Evolutionary conservation across 805 yeast species (phyloP), one percentile per base, ranked within the genome.

Genomic region (Yamadazyma kitorensis): DNA sequence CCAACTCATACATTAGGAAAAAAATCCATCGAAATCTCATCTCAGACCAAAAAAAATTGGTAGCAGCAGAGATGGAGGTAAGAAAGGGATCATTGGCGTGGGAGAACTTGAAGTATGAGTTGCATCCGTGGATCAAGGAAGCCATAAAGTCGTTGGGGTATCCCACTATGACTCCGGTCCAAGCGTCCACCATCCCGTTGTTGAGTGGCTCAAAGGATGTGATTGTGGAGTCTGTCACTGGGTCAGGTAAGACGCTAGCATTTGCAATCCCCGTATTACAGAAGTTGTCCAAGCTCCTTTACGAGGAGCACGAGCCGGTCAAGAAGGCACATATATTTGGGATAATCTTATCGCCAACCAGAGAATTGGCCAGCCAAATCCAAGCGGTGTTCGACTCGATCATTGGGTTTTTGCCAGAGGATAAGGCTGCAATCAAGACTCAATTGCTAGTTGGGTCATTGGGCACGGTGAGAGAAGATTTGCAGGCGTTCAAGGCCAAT

Each of bases 161-260:
- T 54, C 73, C 76, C 2, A 55, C 75, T 9, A 87, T 91, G 96
- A 93, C 98, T 0, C 96, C 98, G 0, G 98, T 93, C 0, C 98
- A 93, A 55, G 98, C 98, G 0, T 78, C 97, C 0, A 81, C 94
- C 0, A 84, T 93, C 31, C 98, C 98, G 0, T 63, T 89, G 40
- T 75, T 93, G 44, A 60, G 82, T 15, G 79, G 79, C 13, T 84
- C 88, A 52, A 91, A 91, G 51, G 98, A 93, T 60, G 96, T 93
- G 3, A 93, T 93, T 6, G 98, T 88, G 1, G 97, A 93, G 55
- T 95, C 97, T 0, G 96, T 87, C 1, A 93, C 98, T 0, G 98
- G 98, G 0, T 88, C 97, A 0, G 98, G 98, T n/a, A 93, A 93
- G 55, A 93, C 98, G 0, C 57, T 89, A n/a, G 83, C 97, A 3